Evolutionary conservation across 140 eudicot species (phyloP), one percentile per base, ranked within the genome.

Genomic region (Flaveria floridana): DNA sequence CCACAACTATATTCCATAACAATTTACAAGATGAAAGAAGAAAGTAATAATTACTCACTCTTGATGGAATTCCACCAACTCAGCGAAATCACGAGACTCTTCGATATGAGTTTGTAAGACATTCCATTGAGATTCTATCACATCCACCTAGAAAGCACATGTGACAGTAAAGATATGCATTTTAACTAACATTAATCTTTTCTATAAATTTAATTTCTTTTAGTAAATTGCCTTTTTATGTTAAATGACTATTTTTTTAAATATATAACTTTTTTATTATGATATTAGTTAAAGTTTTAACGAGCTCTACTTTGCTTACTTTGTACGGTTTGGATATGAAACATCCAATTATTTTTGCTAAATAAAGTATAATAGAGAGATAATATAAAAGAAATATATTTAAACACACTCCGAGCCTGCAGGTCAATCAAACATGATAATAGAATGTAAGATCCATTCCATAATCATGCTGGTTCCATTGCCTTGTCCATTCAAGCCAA

Each of bases 71-170:
- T 87, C 92, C 44, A 86, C 99, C 39, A 94, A 82, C 79, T 94
- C 94, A 8, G 97, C 90, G 23, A 94, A 94, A 88, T 94, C 99
- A 18, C 79, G 95, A 39, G 99, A 94, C 71, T 90, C 89, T 59
- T 94, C 90, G 59, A 94, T 94, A 79, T 91, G 99, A 65, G 89
- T 80, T 88, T 94, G 99, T 79, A 94, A 75, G 37, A 90, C 90
- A 62, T 94, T 94, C 99, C 99, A 94, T 79, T 94, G 99, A 28
- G 99, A 94, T 83, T 94, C 99, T 70, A 94, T 94, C 63, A 94
- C 99, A 50, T 94, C 99, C 73, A 94, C 97, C 97, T 76, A 62
- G 9, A 66, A 63, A 66, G 65, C 30, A 41, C 21, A 47, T 0
- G 11, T 21, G 18, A 66, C 51, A 41, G 72, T 42, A 65, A 37